phyloP scores from a whole-genome alignment of 345 rosid species.

The Viola odorata region DNA sequence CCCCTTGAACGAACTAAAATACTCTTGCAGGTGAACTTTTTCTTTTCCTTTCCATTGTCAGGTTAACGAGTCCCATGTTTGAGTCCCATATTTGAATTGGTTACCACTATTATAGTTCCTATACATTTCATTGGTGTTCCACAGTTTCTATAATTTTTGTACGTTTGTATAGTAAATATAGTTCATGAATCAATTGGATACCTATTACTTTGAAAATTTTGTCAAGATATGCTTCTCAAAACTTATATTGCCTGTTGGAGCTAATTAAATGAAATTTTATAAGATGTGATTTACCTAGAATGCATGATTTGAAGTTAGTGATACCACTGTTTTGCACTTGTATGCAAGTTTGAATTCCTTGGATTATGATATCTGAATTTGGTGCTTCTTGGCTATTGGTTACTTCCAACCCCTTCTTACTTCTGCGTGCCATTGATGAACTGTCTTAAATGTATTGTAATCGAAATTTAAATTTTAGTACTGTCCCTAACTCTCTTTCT shows the following conservation, averaged over 20 bases:
- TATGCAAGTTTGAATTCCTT: not conserved
- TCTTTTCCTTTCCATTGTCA: not conserved
- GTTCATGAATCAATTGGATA: too few relatives aligned
- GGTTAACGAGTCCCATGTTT: not conserved
- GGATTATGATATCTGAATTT: not conserved
- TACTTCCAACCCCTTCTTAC: not conserved
- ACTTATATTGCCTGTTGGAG: too few relatives aligned
- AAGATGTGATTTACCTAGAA: not conserved
- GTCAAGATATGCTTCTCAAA: too few relatives aligned
- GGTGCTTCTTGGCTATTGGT: not conserved
- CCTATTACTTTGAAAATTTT: too few relatives aligned
- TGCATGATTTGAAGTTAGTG: not conserved
- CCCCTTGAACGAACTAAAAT: conserved; percentile 89
- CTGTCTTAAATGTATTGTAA: not conserved
- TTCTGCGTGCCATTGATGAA: not conserved
- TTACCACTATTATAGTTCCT: too few relatives aligned
- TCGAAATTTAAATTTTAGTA: not conserved
- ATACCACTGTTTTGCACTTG: not conserved
- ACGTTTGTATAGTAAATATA: too few relatives aligned
- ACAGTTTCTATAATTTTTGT: too few relatives aligned
- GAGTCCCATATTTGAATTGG: not conserved
- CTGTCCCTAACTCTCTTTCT: not conserved
- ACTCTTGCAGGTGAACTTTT: conserved; percentile 65
- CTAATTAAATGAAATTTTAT: too few relatives aligned
- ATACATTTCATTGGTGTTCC: too few relatives aligned